Base-by-base conservation (phyloP, 75 land plant genomes). In the Picea glauca region DNA sequence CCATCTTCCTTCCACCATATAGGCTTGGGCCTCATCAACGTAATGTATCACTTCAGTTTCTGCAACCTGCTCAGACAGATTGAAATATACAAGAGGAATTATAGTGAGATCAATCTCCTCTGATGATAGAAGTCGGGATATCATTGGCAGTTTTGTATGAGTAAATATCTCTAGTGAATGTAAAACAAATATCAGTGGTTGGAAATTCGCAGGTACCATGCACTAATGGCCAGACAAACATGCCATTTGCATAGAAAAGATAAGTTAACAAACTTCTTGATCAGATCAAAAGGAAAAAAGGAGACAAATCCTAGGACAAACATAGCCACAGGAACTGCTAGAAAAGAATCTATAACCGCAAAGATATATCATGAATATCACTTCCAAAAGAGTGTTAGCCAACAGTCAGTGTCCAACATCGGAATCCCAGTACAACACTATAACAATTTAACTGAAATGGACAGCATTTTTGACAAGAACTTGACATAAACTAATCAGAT, bases 11-110 rank as follows among this genome's bases (percentile, higher is more conserved):
- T 79, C 86, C 13, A 84, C 79, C 86, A 92, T 78, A 60, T 84
- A 83, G 40, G 84, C 83, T 64, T 94, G 88, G 3, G 98, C 98
- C 77, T 97, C 99, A 18, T 80, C 35, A 60, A 87, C 93, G n/a
- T 88, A 80, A 33, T 82, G 89, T 3, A 62, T 79, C n/a, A 97
- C 95, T 30, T 96, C 85, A 73, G 90, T 78, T 77, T 87, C 98
- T 23, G 99, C 94, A 65, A 91, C 85, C 98, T 96, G 54, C 26
- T 70, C 54, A 43, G 9, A 70, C 54, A 70, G 11, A 70, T 43
- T n/a, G 54, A 70, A 1, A n/a, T 15, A 70, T 40, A 12, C 23
- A 38, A 8, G 1, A 70, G 12, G 20, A 11, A 40, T 40, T n/a
- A 7, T 13, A 26, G 9, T 38, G 12, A 17, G 13, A 4, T 67